Percentiles rank a stretch among this genome's conserved stretches.
These are phyloP conservation scores for Euphorbia lathyris DNA, from an alignment of 345 rosid genomes.

Conservation along the genomic window DNA sequence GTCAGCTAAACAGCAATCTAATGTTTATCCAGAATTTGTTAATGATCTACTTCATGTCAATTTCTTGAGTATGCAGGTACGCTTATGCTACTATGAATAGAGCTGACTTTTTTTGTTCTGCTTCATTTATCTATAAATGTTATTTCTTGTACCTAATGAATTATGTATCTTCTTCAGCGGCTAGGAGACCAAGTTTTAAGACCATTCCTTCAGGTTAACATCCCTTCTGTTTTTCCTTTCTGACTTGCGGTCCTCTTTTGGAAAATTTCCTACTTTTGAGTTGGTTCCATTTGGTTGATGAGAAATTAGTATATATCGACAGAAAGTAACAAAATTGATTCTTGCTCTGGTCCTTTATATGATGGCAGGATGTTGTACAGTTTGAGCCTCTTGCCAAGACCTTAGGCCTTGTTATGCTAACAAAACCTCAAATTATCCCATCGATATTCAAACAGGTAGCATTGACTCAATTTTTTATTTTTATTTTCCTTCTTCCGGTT, in stretches of 20 bases:
- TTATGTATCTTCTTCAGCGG: constrained; percentile 42
- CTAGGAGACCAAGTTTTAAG: constrained; percentile 80
- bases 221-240: background rate
- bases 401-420: constrained; percentile 83
- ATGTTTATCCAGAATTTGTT: constrained; percentile 63
- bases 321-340: constrained; percentile 1
- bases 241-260: too few species aligned
- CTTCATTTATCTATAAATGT: background rate
- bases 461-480: background rate
- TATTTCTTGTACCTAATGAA: constrained; percentile 13
- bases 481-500: background rate
- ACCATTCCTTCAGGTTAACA: constrained; percentile 83
- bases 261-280: background rate
- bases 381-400: constrained; percentile 86
- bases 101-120: background rate
- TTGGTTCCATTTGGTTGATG: background rate
- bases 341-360: background rate
- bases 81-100: background rate
- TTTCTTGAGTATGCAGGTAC: constrained; percentile 83
- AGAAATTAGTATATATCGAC: background rate
- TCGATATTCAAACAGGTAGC: constrained; percentile 79
- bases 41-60: constrained; percentile 87
- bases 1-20: constrained; percentile 69
- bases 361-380: constrained; percentile 71
- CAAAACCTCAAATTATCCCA: constrained; percentile 83